A percentile compares a stretch with the other conserved stretches of the same genome.
These are phyloP conservation scores for Boletus subcaerulescens DNA, from an alignment of 768 basidiomycete species.

Conservation along the genomic window DNA sequence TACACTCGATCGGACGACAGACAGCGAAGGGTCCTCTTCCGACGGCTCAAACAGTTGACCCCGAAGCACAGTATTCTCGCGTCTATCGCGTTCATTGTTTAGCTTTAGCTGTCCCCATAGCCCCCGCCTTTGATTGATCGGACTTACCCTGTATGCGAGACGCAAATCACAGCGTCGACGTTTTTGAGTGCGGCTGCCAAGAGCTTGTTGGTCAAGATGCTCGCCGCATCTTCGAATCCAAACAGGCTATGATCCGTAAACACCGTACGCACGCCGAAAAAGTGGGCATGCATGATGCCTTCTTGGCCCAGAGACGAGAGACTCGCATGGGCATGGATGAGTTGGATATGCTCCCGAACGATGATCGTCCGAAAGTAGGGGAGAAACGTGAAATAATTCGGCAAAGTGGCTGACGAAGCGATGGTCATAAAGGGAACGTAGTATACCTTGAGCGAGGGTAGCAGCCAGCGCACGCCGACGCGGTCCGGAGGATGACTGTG, in stretches of 20 bases:
- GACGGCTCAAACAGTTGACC: conserved; percentile 66
- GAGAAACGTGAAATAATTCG: conserved; percentile 88
- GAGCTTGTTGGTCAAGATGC: conserved; percentile 96
- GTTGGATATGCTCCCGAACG: conserved; percentile 76
- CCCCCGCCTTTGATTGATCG: too few relatives aligned
- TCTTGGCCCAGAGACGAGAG: conserved; percentile 91
- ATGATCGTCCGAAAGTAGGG: conserved; percentile 91
- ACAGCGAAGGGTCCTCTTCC: conserved; percentile 41
- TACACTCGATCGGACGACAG: conserved; percentile 54
- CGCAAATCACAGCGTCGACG: conserved; percentile 93
- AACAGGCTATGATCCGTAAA: conserved; percentile 98
- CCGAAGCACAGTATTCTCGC: conserved; percentile 95
- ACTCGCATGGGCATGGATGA: conserved; percentile 91
- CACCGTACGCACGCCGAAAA: conserved; percentile 84
- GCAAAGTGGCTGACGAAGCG: conserved; percentile 88
- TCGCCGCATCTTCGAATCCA: conserved; percentile 95
- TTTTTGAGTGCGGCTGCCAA: conserved; percentile 82
- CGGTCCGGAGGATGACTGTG: conserved; percentile 87
- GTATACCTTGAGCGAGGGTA: conserved; percentile 88
- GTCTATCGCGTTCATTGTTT: conserved; percentile 44
- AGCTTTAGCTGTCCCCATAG: background rate
- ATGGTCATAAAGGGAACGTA: conserved; percentile 89
- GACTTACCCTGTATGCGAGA: conserved; percentile 90
- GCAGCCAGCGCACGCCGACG: conserved; percentile 85
- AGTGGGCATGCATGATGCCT: conserved; percentile 83